These are phyloP conservation scores for Maudiozyma barnettii DNA, from an alignment of 805 yeast species.

Conservation along the genomic window DNA sequence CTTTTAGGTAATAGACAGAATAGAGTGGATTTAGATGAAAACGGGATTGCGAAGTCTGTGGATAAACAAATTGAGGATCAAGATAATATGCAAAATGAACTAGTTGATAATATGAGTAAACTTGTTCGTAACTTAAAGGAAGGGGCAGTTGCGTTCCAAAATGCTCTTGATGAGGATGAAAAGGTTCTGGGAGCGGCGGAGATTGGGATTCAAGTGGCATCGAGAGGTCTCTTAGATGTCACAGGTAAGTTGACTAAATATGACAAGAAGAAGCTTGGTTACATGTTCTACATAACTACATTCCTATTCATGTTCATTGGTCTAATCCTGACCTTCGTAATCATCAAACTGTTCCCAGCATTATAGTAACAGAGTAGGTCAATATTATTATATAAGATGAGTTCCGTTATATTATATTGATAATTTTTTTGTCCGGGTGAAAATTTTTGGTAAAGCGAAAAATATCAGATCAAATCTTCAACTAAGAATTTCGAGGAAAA, in stretches of 20 bases:
- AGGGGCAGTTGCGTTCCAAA: slow-evolving; percentile 34
- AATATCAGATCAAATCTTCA: no score
- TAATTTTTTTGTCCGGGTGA: background rate
- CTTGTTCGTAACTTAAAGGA: slow-evolving; percentile 31
- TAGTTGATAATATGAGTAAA: slow-evolving; percentile 32
- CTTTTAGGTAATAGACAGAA: slow-evolving; percentile 17
- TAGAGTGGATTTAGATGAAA: background rate
- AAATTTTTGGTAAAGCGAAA: no score
- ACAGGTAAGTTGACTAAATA: slow-evolving; percentile 26
- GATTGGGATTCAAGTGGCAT: slow-evolving; percentile 33
- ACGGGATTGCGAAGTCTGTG: slow-evolving; percentile 9
- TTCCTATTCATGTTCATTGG: slow-evolving; percentile 24
- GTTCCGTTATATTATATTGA: no score
- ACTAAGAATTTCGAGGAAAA: no score
- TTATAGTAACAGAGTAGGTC: slow-evolving; percentile 13
- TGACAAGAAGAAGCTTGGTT: slow-evolving; percentile 25
- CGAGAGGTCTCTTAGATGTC: slow-evolving; percentile 26
- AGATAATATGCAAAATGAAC: slow-evolving; percentile 31
- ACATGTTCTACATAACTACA: slow-evolving; percentile 22
- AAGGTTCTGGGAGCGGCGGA: slow-evolving; percentile 35
- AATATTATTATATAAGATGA: no score
- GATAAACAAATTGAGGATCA: slow-evolving; percentile 32
- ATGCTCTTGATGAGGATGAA: slow-evolving; percentile 31
- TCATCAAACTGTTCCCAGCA: slow-evolving; percentile 34
- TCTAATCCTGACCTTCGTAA: slow-evolving; percentile 27